Evolutionary conservation across 306 rosid genomes (phyloP).

Genomic region (Comarum palustre): DNA sequence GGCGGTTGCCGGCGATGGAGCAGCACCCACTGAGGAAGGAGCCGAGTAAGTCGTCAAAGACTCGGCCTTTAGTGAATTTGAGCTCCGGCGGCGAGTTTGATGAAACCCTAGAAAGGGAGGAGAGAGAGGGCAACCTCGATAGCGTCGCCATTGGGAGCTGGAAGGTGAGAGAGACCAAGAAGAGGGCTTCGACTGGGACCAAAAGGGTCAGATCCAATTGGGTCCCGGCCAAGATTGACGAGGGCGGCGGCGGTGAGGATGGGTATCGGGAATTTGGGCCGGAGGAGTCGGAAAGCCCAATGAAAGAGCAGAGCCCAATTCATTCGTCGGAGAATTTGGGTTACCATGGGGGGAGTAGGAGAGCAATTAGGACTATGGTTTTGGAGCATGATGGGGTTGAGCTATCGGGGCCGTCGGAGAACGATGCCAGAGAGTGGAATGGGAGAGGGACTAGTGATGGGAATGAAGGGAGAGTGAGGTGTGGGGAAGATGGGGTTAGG

Average conservation of each 20-base stretch:
- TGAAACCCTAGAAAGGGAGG: conserved; percentile 63
- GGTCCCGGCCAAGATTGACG: conserved; percentile 65
- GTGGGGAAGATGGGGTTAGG: conserved; percentile 82
- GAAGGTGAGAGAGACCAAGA: conserved; percentile 78
- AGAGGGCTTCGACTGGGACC: conserved; percentile 54
- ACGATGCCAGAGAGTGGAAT: conserved; percentile 70
- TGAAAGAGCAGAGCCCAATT: conserved; percentile 68
- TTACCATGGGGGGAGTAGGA: conserved; percentile 50
- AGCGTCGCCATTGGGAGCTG: conserved; percentile 78
- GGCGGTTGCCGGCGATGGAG: conserved; percentile 51
- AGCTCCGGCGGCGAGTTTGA: conserved; percentile 47
- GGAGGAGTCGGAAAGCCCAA: conserved; percentile 73
- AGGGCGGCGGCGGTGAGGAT: conserved; percentile 65
- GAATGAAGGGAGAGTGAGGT: conserved; percentile 48
- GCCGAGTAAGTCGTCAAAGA: conserved; percentile 67
- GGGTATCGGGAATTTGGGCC: conserved; percentile 67
- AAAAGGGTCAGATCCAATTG: conserved; percentile 87
- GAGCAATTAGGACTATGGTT: conserved; percentile 62
- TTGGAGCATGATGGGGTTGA: conserved; percentile 72
- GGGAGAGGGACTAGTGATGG: conserved; percentile 46
- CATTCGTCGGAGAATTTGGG: conserved; percentile 72
- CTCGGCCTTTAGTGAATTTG: conserved; percentile 72
- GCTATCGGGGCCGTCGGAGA: conserved; percentile 79
- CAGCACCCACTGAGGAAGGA: conserved; percentile 32
- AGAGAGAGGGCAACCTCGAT: conserved; percentile 63